Base-by-base conservation (phyloP, 2,329 filamentous ascomycete genomes). In the Emergomyces pasteurianus region DNA sequence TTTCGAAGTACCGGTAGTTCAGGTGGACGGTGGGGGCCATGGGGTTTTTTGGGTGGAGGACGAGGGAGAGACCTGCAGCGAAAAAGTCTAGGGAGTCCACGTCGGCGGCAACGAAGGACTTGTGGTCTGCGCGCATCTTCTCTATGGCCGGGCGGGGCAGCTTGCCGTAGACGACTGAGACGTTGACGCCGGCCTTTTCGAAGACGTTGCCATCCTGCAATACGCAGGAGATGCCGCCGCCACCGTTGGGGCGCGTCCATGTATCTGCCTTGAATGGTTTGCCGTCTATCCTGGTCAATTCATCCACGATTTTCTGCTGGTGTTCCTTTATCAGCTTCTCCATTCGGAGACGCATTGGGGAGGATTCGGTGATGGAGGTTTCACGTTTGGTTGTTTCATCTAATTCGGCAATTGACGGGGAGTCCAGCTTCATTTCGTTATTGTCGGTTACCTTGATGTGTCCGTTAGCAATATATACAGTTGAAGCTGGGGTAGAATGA, bases 1-100 rank as follows among this genome's bases (percentile, higher is more conserved):
- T 99, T 79, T 99, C 94, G 71, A 99, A 99, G 77, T 99, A 99
- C 61, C 94, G 86, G 80, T 97, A 97, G 80, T 99, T 99, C 67
- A 99, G 82, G 74, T 99, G 94, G 21, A 99, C 94, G 0, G 94
- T 99, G 0, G 94, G 94, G 8, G 92, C 92, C 87, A 96, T 95
- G 55, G 94, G 94, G 76, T 99, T 99, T 68, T 85, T 82, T 1
- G 94, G 94, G 74, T 99, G 94, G 58, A 97, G 80, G 31, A 99
- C 92, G 74, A 99, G 82, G 71, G 91, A 96, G 59, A 99, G 80
- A 5, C 94, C 94, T 1, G 92, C 89, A 23, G 92, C 94, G 73
- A 97, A 99, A 82, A 97, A 99, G 69, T 92, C 89, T 63, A 99
- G 80, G 50, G 86, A 89, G 57, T 96, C 88, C 46, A 94, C 85